Evolutionary conservation across 1,284 basidiomycete species (phyloP).

Genomic region (Leccinum subfulvum): DNA sequence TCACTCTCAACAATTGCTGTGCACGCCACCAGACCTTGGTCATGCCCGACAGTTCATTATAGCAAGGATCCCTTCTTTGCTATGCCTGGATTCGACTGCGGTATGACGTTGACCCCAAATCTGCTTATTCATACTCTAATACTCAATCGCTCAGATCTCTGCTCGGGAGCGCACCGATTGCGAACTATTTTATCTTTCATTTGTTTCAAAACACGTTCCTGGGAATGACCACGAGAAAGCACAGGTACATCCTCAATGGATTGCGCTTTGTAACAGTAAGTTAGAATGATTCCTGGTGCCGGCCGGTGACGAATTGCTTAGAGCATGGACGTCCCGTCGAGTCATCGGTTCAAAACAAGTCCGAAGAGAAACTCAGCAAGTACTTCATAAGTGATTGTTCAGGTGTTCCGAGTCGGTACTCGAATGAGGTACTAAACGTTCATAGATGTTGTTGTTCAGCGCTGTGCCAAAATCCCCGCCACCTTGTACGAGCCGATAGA

Average conservation of each 20-base stretch:
- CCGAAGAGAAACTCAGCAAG: slow-evolving; percentile 56
- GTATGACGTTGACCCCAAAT: slow-evolving; percentile 40
- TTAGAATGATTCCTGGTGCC: slow-evolving; percentile 13
- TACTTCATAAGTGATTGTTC: slow-evolving; percentile 56
- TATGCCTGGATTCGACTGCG: slow-evolving; percentile 63
- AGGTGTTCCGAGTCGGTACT: slow-evolving; percentile 1
- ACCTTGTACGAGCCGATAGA: slow-evolving; percentile 7
- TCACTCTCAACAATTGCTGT: slow-evolving; percentile 3
- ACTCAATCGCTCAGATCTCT: slow-evolving; percentile 51
- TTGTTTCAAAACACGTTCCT: slow-evolving; percentile 47
- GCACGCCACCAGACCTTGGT: slow-evolving; percentile 35
- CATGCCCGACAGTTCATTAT: slow-evolving; percentile 68
- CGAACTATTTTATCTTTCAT: slow-evolving; percentile 82
- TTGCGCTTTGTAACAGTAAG: slow-evolving; percentile 62
- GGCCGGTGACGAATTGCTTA: slow-evolving; percentile 29
- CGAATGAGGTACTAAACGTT: slow-evolving; percentile 14
- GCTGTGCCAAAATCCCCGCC: slow-evolving; percentile 24
- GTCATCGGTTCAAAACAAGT: slow-evolving; percentile 28
- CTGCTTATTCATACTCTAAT: slow-evolving; percentile 18
- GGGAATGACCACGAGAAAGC: slow-evolving; percentile 45
- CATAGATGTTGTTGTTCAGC: slow-evolving; percentile 40
- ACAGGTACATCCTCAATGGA: slow-evolving; percentile 62
- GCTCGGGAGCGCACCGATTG: slow-evolving; percentile 78
- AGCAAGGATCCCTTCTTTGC: slow-evolving; percentile 67
- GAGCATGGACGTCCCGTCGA: slow-evolving; percentile 62